A percentile compares a stretch with the other conserved stretches of the same genome.
phyloP scores from a whole-genome alignment of 73 alveolate genomes.

The Symbiodinium pilosum region DNA sequence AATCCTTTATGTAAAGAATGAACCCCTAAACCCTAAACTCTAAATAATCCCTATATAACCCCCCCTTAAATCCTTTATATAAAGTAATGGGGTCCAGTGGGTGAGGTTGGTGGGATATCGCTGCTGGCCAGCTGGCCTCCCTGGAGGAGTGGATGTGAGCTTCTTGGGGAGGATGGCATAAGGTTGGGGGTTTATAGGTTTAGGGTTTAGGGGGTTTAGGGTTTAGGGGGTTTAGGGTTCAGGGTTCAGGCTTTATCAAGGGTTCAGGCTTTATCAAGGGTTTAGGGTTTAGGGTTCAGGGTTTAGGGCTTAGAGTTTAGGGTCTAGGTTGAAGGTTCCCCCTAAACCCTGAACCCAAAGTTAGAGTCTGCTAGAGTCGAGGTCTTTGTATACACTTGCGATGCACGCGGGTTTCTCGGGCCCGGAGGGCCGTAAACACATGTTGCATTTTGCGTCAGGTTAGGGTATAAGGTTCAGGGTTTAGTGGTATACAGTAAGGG shows the following conservation, averaged over 20 bases:
- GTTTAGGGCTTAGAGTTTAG: background rate
- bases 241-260: background rate
- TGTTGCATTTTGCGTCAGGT: no score
- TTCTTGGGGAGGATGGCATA: background rate
- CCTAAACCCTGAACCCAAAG: no score
- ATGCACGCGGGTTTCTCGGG: no score
- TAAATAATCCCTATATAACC: background rate
- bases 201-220: background rate
- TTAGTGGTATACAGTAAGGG: no score
- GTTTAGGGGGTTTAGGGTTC: background rate
- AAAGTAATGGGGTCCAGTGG: background rate
- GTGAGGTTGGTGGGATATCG: conserved; percentile 64
- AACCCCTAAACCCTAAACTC: background rate
- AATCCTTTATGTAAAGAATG: no score
- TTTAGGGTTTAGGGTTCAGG: background rate
- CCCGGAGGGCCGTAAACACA: no score
- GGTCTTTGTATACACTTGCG: no score
- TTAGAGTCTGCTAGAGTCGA: no score
- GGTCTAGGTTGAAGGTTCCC: background rate
- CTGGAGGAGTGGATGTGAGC: conserved; percentile 12
- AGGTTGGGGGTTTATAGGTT: background rate
- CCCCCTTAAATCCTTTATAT: no score
- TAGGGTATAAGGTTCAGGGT: no score
- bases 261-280: background rate
- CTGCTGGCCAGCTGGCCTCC: conserved; percentile 52